Evolutionary conservation across 2,329 filamentous ascomycete species (phyloP), one percentile per base, ranked within the genome.

Genomic region (Bretziella fagacearum): DNA sequence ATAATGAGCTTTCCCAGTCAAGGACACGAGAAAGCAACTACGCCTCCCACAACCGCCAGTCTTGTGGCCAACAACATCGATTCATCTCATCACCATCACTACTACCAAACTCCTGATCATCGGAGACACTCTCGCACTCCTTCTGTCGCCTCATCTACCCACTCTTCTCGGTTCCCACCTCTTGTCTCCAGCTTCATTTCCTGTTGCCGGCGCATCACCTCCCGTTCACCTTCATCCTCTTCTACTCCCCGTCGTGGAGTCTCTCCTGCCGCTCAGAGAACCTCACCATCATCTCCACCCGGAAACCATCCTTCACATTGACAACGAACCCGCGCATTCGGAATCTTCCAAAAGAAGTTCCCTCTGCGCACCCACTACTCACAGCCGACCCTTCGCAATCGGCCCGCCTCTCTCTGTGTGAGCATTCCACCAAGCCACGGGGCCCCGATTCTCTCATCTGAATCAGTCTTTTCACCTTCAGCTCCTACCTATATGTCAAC

Each of bases 311-410:
- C 22, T 46, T 42, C 42, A 6, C 18, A 45, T 49, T 49, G 47
- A 49, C 47, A 49, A 49, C 47, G 47, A 49, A 36, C 47, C 36
- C 47, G 47, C 36, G 47, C 47, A 39, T 46, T 49, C 44, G 42
- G 47, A 20, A 30, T 49, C 23, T 46, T 49, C 30, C 47, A 49
- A 27, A 49, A 49, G 36, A 20, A 22, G n/a, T 37, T 49, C 36
- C 35, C 36, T 29, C 41, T 45, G 29, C 35, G 47, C 20, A 32
- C 47, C 23, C 42, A 39, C 18, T 39, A 44, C 27, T 49, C 47
- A 10, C 42, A 42, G 20, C 47, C 47, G 15, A 36, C 23, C n/a
- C 36, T 49, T 11, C 47, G 47, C 8, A 15, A 18, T 17, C 43
- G 20, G 8, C 11, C 30, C 6, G 22, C 36, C 11, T 29, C 36